Conservation (phyloP, 352 stramenopile genomes). For the Phytophthora cryptogea region DNA sequence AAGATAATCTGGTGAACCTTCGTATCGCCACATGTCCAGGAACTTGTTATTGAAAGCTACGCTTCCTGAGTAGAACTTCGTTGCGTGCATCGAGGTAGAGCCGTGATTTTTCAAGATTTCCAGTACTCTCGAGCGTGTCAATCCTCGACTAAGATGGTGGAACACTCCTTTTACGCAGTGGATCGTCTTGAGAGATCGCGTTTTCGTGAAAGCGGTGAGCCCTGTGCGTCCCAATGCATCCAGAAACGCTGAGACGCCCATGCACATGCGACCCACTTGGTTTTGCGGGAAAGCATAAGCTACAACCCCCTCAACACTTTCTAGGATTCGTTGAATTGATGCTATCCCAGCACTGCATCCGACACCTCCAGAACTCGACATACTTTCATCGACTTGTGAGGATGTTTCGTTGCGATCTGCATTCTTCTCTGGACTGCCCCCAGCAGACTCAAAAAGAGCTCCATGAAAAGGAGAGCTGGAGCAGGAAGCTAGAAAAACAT, state of each 20-base stretch:
- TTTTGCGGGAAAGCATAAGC: constrained; percentile 47
- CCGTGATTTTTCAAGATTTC: constrained; percentile 74
- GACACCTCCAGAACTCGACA: constrained; percentile 13
- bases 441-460: constrained; percentile 21
- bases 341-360: constrained; percentile 16
- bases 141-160: constrained; percentile 71
- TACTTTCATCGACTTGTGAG: constrained; percentile 8
- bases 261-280: constrained; percentile 64
- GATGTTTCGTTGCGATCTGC: constrained; percentile 11
- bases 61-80: constrained; percentile 74
- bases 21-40: constrained; percentile 80
- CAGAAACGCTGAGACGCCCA: constrained; percentile 74
- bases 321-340: constrained; percentile 49
- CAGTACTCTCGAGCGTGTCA: constrained; percentile 64
- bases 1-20: constrained; percentile 80
- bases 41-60: constrained; percentile 84
- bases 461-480: constrained; percentile 57
- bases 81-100: constrained; percentile 62
- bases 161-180: constrained; percentile 79
- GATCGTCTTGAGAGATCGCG: constrained; percentile 46
- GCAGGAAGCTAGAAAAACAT: constrained; percentile 73
- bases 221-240: constrained; percentile 63
- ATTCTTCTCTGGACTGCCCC: constrained; percentile 1
- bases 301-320: constrained; percentile 54
- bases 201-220: constrained; percentile 57